Conservation (phyloP, 768 basidiomycete species). For the Cystoderma amianthinum region DNA sequence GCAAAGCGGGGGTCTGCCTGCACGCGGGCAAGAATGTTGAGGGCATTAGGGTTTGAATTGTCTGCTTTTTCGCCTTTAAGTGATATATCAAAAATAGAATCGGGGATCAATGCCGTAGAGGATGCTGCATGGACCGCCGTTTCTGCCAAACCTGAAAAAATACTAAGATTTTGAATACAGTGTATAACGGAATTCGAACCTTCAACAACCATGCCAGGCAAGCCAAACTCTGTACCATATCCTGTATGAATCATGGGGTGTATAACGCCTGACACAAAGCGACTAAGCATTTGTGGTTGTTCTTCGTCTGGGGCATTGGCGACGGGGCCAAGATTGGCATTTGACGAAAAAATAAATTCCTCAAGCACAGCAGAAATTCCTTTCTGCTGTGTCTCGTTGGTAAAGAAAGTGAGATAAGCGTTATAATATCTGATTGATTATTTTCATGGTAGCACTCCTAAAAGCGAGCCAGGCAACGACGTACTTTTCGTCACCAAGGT, state of each 20-base stretch:
- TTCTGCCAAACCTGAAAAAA: slow-evolving; percentile 44
- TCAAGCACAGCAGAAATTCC: slow-evolving; percentile 44
- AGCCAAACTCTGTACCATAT: slow-evolving; percentile 53
- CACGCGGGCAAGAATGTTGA: slow-evolving; percentile 1
- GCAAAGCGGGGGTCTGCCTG: neutral
- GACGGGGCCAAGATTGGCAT: slow-evolving; percentile 34
- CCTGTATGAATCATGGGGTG: slow-evolving; percentile 64
- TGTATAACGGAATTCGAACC: slow-evolving; percentile 29
- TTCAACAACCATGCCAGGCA: slow-evolving; percentile 56
- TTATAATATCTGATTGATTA: slow-evolving; percentile 40
- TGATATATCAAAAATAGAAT: no score
- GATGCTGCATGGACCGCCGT: slow-evolving; percentile 36
- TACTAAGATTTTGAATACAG: no score
- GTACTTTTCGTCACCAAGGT: slow-evolving; percentile 52
- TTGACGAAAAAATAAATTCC: slow-evolving; percentile 50
- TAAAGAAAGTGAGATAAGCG: slow-evolving; percentile 55
- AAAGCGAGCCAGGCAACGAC: no score
- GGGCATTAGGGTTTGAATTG: slow-evolving; percentile 6
- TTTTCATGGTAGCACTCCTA: no score
- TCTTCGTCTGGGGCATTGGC: slow-evolving; percentile 14
- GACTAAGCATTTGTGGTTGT: slow-evolving; percentile 50
- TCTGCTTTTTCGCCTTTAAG: no score
- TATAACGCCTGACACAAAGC: slow-evolving; percentile 47
- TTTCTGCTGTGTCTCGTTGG: slow-evolving; percentile 29
- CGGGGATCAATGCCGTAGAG: neutral